Conservation (phyloP, 768 basidiomycete genomes). For the Bullera alba region DNA sequence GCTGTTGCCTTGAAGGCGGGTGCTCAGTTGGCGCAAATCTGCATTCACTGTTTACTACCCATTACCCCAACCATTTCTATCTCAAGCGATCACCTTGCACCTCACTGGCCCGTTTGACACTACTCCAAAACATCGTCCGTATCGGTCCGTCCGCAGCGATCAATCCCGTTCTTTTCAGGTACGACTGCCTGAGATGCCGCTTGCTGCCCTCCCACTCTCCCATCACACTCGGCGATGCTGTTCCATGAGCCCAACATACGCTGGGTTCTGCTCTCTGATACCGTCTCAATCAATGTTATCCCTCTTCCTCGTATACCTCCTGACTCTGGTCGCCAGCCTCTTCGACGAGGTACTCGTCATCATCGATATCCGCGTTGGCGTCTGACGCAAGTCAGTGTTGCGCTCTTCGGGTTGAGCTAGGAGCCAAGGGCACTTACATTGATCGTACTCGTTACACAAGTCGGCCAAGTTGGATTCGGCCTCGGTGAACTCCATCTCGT, state of each 20-base stretch:
- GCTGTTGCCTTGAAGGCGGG: no score
- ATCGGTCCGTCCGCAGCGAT: no score
- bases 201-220: not conserved
- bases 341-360: not conserved
- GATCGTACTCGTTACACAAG: conserved; percentile 38
- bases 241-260: not conserved
- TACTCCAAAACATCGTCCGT: no score
- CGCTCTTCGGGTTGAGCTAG: not conserved
- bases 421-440: conserved; percentile 18
- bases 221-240: not conserved
- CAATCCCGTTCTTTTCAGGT: not conserved
- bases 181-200: not conserved
- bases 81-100: no score
- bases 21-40: no score
- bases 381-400: not conserved
- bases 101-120: no score
- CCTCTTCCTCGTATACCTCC: not conserved
- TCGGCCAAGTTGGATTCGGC: conserved; percentile 40
- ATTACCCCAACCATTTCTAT: no score
- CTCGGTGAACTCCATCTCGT: conserved; percentile 41
- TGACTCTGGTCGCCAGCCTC: not conserved
- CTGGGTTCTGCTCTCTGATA: not conserved
- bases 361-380: not conserved
- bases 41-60: no score
- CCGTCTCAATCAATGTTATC: not conserved